Conservation (phyloP, 1,139 yeast genomes). For the Hyphopichia wangnamkhiaoensis region DNA sequence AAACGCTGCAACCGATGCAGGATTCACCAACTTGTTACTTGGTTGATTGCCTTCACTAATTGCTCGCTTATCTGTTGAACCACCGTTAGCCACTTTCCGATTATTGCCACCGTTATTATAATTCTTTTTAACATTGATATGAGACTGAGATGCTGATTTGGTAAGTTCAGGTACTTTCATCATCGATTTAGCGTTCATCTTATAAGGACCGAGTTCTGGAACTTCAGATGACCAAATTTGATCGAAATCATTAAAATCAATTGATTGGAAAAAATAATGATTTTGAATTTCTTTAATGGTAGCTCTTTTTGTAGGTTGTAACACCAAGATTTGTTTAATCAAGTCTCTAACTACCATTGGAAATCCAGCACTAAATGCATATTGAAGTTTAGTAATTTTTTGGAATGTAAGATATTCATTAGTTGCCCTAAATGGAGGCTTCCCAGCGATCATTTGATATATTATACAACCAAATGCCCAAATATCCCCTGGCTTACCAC, state of each 20-base stretch:
- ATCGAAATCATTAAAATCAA: slow-evolving; percentile 65
- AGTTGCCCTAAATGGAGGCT: slow-evolving; percentile 78
- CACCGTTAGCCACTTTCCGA: slow-evolving; percentile 8
- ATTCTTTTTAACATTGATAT: slow-evolving; percentile 10
- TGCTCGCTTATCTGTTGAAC: slow-evolving; percentile 12
- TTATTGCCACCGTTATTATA: slow-evolving; percentile 10
- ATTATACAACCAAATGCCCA: slow-evolving; percentile 86
- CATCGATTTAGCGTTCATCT: slow-evolving; percentile 58
- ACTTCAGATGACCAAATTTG: slow-evolving; percentile 70
- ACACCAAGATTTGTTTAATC: slow-evolving; percentile 44
- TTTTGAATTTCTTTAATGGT: slow-evolving; percentile 38
- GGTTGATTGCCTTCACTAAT: slow-evolving; percentile 16
- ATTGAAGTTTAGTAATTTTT: slow-evolving; percentile 53
- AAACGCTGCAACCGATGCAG: slow-evolving; percentile 49
- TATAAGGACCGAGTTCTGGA: slow-evolving; percentile 74
- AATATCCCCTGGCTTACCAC: slow-evolving; percentile 73
- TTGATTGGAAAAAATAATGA: slow-evolving; percentile 70
- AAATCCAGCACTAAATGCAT: slow-evolving; percentile 60
- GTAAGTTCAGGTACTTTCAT: slow-evolving; percentile 50
- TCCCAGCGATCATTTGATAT: slow-evolving; percentile 73
- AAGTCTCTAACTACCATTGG: slow-evolving; percentile 50
- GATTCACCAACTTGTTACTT: slow-evolving; percentile 25
- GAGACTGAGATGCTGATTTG: slow-evolving; percentile 24
- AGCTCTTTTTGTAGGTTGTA: slow-evolving; percentile 46
- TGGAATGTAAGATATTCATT: slow-evolving; percentile 72